Evolutionary conservation across 164 flowering plant species (phyloP), one percentile per base, ranked within the genome.

Genomic region (Akebia trifoliata): DNA sequence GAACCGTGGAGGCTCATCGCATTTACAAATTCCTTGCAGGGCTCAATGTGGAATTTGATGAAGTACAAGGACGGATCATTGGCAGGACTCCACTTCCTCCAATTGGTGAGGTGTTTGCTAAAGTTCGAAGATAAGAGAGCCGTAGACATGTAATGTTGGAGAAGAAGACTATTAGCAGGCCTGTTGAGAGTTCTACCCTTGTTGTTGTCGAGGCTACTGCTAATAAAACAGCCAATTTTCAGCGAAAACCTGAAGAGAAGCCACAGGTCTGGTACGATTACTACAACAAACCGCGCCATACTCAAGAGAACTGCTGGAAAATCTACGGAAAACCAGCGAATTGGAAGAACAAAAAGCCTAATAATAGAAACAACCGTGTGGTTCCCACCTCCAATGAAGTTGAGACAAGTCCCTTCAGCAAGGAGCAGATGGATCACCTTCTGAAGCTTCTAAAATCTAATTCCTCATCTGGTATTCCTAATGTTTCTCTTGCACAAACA

Each of bases 311-410:
- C 8, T 43, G 52, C 25, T 62, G 52, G 53, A 43, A 52, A 31
- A 9, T 62, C 18, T 35, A 62, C 11, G 44, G 57, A 2, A 53
- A 62, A 10, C 59, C 44, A 21, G 65, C 59, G 15, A 53, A 62
- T n/a, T 43, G 36, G 44, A 62, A 62, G 22, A 14, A n/a, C n/a
- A 45, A 20, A 17, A 4, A 14, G 11, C 4, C 37, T 0, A 44
- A 18, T 54, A 5, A n/a, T 21, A 0, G 6, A 40, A 11, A 18
- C 10, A 4, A 28, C 22, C 30, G 14, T 8, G 28, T 2, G 17
- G 26, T 50, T n/a, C 29, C 39, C 8, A 24, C 2, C 2, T n/a
- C n/a, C n/a, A n/a, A n/a, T n/a, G n/a, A n/a, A n/a, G n/a, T n/a
- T n/a, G n/a, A n/a, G n/a, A n/a, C 44, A 8, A 28, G 11, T n/a